A percentile compares a stretch with the other conserved stretches of the same genome.
Evolutionary conservation across 2,329 filamentous ascomycete species (phyloP).

Genomic region (Laburnicola sp.): DNA sequence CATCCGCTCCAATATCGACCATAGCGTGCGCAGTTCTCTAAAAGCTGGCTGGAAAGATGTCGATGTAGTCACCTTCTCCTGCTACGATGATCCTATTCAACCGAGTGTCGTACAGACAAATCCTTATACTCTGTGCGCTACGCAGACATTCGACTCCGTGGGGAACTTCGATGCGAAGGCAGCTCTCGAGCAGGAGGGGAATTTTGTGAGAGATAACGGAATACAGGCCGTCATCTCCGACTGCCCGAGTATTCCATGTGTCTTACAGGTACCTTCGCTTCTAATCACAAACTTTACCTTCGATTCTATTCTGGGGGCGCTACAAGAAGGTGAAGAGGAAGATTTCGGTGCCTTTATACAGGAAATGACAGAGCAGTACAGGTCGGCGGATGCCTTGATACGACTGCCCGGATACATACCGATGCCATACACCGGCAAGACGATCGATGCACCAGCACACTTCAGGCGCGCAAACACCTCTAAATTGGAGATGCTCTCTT

Average conservation of each 20-base stretch:
- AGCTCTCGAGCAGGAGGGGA: background rate
- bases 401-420: background rate
- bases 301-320: background rate
- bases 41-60: background rate
- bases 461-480: background rate
- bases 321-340: background rate
- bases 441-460: background rate
- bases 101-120: background rate
- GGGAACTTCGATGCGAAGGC: background rate
- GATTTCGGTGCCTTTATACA: background rate
- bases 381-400: background rate
- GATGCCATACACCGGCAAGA: background rate
- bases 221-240: background rate
- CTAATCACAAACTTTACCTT: constrained; percentile 1
- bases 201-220: background rate
- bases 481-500: background rate
- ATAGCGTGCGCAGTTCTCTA: background rate
- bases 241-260: constrained; percentile 1
- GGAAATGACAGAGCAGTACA: constrained; percentile 1
- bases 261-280: background rate
- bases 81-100: background rate
- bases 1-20: background rate
- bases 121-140: background rate
- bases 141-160: background rate
- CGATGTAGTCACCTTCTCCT: background rate